Conservation (phyloP, 2,329 filamentous ascomycete species). For the Rutstroemia sydowiana region DNA sequence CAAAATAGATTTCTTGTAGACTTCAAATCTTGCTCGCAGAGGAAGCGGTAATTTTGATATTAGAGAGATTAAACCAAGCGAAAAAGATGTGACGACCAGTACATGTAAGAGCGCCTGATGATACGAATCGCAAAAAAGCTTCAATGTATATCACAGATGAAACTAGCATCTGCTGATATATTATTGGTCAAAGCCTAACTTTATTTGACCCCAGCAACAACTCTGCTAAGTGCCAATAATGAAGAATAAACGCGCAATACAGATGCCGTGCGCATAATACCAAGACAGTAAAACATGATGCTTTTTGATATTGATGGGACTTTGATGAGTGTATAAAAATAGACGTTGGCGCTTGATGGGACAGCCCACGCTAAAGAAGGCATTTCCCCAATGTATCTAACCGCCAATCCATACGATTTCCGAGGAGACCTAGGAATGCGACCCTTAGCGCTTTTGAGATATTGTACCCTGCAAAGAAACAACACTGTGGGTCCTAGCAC, state of each 20-base stretch:
- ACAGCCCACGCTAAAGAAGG: not conserved
- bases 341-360: conserved; percentile 5
- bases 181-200: not conserved
- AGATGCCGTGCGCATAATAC: not conserved
- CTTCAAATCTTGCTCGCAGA: too few species aligned
- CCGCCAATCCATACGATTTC: conserved; percentile 4
- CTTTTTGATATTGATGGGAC: not conserved
- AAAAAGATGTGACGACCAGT: not conserved
- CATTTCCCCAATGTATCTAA: conserved; percentile 3
- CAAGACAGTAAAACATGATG: not conserved
- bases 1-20: too few species aligned
- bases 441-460: conserved; percentile 4
- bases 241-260: not conserved
- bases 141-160: not conserved
- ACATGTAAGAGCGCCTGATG: not conserved
- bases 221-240: not conserved
- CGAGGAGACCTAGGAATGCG: conserved; percentile 1
- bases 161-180: not conserved
- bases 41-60: too few species aligned
- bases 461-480: not conserved
- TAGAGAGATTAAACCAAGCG: not conserved
- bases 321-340: conserved; percentile 2
- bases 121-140: too few species aligned
- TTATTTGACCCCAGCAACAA: not conserved
- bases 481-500: too few species aligned